phyloP scores from a whole-genome alignment of 2,329 filamentous ascomycete genomes.

The Neofusicoccum parvum region DNA sequence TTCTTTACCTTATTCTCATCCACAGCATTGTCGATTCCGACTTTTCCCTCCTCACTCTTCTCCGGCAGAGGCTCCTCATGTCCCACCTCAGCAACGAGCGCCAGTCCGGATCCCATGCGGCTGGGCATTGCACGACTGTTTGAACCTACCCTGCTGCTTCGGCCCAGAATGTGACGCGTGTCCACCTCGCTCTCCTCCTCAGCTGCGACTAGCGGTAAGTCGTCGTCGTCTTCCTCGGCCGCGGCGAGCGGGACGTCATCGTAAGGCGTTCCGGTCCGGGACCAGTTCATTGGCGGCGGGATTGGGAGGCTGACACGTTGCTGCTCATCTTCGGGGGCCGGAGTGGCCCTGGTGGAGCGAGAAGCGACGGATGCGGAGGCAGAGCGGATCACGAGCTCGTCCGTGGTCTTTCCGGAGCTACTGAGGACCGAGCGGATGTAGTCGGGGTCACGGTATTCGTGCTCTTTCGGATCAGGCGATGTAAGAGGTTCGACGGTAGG shows the following conservation, averaged over 20 bases:
- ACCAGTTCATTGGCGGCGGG: not conserved
- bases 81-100: not conserved
- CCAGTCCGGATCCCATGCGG: not conserved
- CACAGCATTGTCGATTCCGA: not conserved
- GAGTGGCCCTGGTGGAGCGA: not conserved
- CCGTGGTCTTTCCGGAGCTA: not conserved
- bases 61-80: not conserved
- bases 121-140: not conserved
- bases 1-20: not conserved
- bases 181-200: not conserved
- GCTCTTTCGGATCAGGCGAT: not conserved
- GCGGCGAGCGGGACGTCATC: not conserved
- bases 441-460: not conserved
- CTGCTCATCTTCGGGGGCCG: not conserved
- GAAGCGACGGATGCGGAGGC: not conserved
- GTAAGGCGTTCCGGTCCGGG: not conserved
- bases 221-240: not conserved
- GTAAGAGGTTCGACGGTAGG: not conserved
- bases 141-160: not conserved
- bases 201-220: not conserved
- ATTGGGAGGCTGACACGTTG: not conserved
- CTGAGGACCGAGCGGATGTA: not conserved
- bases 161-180: not conserved
- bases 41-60: not conserved
- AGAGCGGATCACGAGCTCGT: not conserved